Base-by-base conservation (phyloP, 352 stramenopile species). In the Aphanomyces stellatus region DNA sequence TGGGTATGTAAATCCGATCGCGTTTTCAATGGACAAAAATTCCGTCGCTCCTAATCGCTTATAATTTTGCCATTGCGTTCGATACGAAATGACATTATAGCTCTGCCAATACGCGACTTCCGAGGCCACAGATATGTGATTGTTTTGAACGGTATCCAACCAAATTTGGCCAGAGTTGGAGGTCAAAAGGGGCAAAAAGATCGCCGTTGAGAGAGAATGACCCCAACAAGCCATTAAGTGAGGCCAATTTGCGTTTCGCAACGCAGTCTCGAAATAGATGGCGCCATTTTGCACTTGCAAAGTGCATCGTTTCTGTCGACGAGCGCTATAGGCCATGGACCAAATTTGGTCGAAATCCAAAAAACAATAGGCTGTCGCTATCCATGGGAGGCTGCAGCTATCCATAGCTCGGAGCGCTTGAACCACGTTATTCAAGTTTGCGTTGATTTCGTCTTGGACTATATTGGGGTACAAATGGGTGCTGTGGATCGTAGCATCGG, bases 61-160 rank as follows among this genome's bases (percentile, higher is more conserved):
- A 22, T 40, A 64, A 34, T 64, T 64, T 51, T 64, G 56, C 56
- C 56, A 64, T 28, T 64, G 56, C 27, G 37, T 34, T 37, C 6
- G 2, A 30, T 51, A 64, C 7, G 6, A 22, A 37, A 11, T 24
- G 42, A 64, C 40, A 5, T 7, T 24, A 25, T 31, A 4, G 5
- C 6, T 6, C 5, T 34, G 40, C 56, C 56, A 64, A 11, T 31
- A 51, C 7, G 7, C 4, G 7, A 64, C 56, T 30, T 64, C 56
- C 13, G 51, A 15, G 4, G 25, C 19, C 5, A 49, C 56, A 4
- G 56, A 64, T 6, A 28, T 25, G 24, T 10, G 3, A n/a, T 64
- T 64, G 33, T 11, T 13, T 48, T 40, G 7, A 37, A 64, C 34
- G 4, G 11, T n/a, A 15, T 37, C 2, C 7, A 51, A 11, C 56